A percentile compares a stretch with the other conserved stretches of the same genome.
phyloP scores from a whole-genome alignment of 2,329 filamentous ascomycete genomes.

The Xenoacremonium recifei region DNA sequence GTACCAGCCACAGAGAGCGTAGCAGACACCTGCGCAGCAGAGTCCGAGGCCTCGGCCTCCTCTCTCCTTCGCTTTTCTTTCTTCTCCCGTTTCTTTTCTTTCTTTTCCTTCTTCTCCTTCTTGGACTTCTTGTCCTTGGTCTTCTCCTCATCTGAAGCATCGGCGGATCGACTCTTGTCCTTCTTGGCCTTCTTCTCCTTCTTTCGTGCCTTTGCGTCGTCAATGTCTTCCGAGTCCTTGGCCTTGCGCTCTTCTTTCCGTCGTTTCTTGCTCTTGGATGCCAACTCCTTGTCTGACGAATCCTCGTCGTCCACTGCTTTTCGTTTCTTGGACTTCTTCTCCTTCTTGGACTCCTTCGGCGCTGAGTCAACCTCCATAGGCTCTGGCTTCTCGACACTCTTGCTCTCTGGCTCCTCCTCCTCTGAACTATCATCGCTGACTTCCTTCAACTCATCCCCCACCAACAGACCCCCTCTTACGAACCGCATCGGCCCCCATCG shows the following conservation, averaged over 20 bases:
- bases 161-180: conserved; percentile 28
- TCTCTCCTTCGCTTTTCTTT: conserved; percentile 52
- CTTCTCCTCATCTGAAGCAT: conserved; percentile 25
- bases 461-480: conserved; percentile 74
- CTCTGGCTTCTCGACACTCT: background rate
- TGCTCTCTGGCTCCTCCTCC: conserved; percentile 11
- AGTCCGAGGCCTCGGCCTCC: conserved; percentile 27
- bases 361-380: conserved; percentile 21
- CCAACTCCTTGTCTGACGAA: conserved; percentile 27
- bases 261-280: conserved; percentile 35
- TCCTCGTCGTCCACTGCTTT: conserved; percentile 41
- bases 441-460: conserved; percentile 55
- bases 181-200: conserved; percentile 43
- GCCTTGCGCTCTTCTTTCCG: conserved; percentile 36
- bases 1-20: conserved; percentile 29
- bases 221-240: conserved; percentile 25
- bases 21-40: conserved; percentile 11
- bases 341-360: conserved; percentile 33
- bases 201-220: conserved; percentile 22
- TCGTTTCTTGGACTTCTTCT: conserved; percentile 50
- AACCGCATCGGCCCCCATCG: conserved; percentile 83
- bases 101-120: conserved; percentile 41
- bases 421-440: conserved; percentile 25
- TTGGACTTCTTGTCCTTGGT: conserved; percentile 34
- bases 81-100: conserved; percentile 42